phyloP scores from a whole-genome alignment of 2,329 filamentous ascomycete species.

The Sporothrix curviconia region DNA sequence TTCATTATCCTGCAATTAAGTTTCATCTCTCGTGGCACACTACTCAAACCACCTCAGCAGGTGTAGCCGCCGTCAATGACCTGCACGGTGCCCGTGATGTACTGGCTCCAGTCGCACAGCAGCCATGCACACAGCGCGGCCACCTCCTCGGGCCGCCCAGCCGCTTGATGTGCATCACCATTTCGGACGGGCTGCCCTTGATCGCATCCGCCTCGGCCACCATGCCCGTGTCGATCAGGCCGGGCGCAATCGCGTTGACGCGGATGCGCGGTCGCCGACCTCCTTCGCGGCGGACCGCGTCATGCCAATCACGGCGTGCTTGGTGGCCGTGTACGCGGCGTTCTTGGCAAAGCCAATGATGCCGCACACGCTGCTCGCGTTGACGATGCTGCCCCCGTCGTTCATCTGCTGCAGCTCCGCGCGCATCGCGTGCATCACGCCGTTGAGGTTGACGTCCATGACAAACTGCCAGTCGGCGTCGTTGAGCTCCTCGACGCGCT shows the following conservation, averaged over 20 bases:
- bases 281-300: neutral
- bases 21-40: no score
- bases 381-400: neutral
- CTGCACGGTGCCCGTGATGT: neutral
- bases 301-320: neutral
- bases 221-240: neutral
- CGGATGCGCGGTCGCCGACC: neutral
- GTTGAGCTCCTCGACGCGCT: neutral
- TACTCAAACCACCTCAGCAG: no score
- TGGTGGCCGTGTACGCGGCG: neutral
- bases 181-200: no score
- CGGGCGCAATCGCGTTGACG: neutral
- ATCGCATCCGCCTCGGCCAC: neutral
- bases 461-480: neutral
- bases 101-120: neutral
- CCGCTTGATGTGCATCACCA: neutral
- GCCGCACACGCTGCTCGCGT: neutral
- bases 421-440: neutral
- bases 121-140: neutral
- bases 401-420: neutral
- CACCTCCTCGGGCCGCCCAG: neutral
- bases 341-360: neutral
- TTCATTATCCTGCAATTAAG: no score
- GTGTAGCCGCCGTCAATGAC: constrained; percentile 5
- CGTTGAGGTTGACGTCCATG: neutral